A percentile compares a stretch with the other conserved stretches of the same genome.
phyloP scores from a whole-genome alignment of 148 eudicot species.

The Silene conica region DNA sequence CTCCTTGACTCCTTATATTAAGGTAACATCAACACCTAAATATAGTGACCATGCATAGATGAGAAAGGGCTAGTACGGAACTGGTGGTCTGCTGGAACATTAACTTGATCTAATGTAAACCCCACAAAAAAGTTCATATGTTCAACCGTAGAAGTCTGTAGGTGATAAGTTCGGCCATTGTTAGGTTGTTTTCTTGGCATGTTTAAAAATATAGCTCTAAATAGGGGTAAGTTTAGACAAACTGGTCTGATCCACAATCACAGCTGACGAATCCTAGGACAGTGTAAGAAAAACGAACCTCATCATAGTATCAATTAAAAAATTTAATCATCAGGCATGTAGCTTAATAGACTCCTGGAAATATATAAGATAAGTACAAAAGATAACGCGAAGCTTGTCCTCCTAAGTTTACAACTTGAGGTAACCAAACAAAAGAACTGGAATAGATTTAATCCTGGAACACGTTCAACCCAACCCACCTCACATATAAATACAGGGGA shows the following conservation, averaged over 20 bases:
- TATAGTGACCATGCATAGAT: too few relatives aligned
- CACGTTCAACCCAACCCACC: neutral
- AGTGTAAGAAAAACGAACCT: neutral
- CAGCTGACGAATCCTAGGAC: constrained; percentile 55
- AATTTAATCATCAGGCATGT: neutral
- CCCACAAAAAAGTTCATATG: too few relatives aligned
- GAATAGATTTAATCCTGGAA: neutral
- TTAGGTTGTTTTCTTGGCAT: too few relatives aligned
- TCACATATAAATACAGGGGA: neutral
- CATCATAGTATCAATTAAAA: neutral
- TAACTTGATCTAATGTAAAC: too few relatives aligned
- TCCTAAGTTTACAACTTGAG: neutral
- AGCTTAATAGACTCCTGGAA: neutral
- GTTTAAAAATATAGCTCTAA: too few relatives aligned
- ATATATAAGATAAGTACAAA: neutral
- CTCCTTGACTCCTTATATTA: too few relatives aligned
- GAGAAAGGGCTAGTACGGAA: too few relatives aligned
- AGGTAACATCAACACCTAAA: too few relatives aligned
- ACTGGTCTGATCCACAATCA: constrained; percentile 62
- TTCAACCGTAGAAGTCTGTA: too few relatives aligned
- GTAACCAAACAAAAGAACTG: neutral
- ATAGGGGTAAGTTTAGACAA: too few relatives aligned
- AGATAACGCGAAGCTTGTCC: neutral
- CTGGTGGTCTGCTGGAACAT: too few relatives aligned
- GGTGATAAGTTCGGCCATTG: too few relatives aligned